These are phyloP conservation scores for Turritis glabra DNA, from an alignment of 345 rosid species.

Conservation along the genomic window DNA sequence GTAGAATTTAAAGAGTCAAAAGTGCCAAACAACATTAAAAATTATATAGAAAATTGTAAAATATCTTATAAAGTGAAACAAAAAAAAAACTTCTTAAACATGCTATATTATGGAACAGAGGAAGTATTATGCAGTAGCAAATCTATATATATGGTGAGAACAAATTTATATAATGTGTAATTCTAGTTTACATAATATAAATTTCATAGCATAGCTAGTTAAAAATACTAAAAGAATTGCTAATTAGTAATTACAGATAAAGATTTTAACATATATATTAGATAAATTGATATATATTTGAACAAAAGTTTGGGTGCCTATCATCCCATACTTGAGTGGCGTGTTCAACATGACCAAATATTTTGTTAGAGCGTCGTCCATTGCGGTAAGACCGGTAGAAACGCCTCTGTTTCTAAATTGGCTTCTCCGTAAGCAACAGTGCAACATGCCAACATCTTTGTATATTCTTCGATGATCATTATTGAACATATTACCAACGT, in stretches of 20 bases:
- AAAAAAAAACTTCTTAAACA: no score
- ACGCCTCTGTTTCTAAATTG: not conserved
- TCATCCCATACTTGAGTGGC: not conserved
- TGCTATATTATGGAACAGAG: no score
- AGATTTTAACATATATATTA: not conserved
- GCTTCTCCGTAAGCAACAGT: not conserved
- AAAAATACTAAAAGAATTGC: not conserved
- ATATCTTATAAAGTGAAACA: no score
- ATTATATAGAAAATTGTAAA: no score
- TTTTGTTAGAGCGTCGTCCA: not conserved
- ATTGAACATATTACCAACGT: not conserved
- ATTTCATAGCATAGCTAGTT: not conserved
- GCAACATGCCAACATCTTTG: not conserved
- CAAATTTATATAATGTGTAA: not conserved
- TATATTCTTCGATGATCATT: not conserved
- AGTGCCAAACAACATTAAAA: no score
- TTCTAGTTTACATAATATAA: not conserved
- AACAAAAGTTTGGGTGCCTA: conserved; percentile 1
- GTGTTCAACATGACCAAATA: not conserved
- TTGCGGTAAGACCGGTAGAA: not conserved
- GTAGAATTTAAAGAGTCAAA: no score
- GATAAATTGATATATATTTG: not conserved
- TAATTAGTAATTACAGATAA: not conserved
- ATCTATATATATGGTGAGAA: not conserved
- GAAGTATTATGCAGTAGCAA: not conserved